Evolutionary conservation across 768 basidiomycete species (phyloP), one percentile per base, ranked within the genome.

Genomic region (Rhodotorula diobovata): DNA sequence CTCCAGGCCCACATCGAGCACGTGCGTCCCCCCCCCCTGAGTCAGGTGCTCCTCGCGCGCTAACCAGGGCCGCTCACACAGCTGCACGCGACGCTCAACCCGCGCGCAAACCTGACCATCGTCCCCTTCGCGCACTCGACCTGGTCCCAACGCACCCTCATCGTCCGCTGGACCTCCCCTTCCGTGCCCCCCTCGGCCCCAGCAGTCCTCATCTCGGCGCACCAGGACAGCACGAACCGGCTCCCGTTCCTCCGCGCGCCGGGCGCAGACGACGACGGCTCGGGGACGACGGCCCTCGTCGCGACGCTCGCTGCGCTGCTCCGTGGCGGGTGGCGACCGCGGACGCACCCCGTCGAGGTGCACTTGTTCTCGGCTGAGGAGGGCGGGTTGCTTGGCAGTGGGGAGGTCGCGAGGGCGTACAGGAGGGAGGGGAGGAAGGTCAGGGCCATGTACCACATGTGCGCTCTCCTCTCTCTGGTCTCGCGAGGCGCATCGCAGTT

Each of bases 171-270:
- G 73, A 68, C 73, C n/a, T 79, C 78, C 12, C 68, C 15, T 57
- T 70, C 43, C 61, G 46, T 28, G 56, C 51, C 25, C 20, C 56
- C 59, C 10, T 66, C 51, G 20, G 77, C 79, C 5, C 50, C 77
- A 74, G 18, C 69, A 1, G 66, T 79, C 48, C 78, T 82, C 62
- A 67, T 82, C 51, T 77, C 79, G 23, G 61, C 70, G 10, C 66
- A 67, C 62, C 70, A 67, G n/a, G 82, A 83, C 71, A 79, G 78
- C 6, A 81, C 81, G 53, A 82, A 82, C 69, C 70, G 78, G 55
- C 77, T 81, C 35, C 82, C 82, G 1, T 83, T 82, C 79, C 78
- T 83, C 2, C 79, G 79, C 56, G 80, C 82, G 15, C 82, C 82
- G 18, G 63, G 37, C 20, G 76, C 82, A 7, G 82, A 83, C 67